phyloP scores from a whole-genome alignment of 2,329 filamentous ascomycete genomes.

The Coleophoma eucalyptorum region DNA sequence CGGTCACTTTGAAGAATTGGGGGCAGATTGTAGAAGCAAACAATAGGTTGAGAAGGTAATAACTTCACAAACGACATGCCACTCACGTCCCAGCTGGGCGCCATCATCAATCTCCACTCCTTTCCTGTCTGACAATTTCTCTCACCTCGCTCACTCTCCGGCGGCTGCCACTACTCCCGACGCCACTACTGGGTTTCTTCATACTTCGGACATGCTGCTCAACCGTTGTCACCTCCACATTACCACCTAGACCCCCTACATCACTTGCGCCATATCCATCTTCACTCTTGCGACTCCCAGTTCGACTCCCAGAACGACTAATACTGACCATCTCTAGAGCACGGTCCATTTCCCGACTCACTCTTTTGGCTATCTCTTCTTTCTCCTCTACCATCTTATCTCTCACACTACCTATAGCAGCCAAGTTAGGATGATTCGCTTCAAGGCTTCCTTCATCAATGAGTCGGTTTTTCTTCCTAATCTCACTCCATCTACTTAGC shows the following conservation, averaged over 20 bases:
- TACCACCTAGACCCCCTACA: neutral
- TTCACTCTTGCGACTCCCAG: neutral
- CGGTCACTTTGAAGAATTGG: too few relatives aligned
- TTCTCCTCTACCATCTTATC: constrained; percentile 17
- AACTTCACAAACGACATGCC: too few relatives aligned
- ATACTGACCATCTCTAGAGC: neutral
- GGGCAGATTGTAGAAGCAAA: too few relatives aligned
- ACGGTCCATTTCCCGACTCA: neutral
- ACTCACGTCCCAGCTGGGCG: too few relatives aligned
- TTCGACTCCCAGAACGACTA: neutral
- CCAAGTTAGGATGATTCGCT: constrained; percentile 25
- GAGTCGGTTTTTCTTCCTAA: constrained; percentile 56
- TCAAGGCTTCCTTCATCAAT: constrained; percentile 39
- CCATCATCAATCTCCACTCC: neutral
- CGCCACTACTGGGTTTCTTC: neutral
- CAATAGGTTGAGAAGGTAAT: too few relatives aligned
- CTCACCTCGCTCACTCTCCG: neutral
- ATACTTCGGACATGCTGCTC: neutral
- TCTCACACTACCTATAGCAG: constrained; percentile 17
- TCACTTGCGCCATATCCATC: neutral
- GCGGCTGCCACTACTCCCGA: neutral
- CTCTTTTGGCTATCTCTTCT: constrained; percentile 7
- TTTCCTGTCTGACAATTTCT: too few relatives aligned
- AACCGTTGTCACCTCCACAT: neutral
- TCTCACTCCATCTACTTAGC: constrained; percentile 70